Conservation (phyloP, 2,329 filamentous ascomycete species). For the Cadophora gregata region DNA sequence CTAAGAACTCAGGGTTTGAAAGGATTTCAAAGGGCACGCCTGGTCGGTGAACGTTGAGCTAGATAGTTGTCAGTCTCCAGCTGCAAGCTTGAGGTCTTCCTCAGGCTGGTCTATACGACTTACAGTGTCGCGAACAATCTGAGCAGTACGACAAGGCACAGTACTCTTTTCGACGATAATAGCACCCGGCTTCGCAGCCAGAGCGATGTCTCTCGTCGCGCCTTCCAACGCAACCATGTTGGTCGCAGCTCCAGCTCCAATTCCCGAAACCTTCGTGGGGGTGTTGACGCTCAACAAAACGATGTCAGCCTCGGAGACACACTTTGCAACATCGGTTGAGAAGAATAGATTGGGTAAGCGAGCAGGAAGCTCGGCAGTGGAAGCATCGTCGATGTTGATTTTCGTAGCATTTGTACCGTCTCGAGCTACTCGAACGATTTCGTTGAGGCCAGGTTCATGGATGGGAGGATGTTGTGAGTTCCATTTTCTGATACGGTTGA, state of each 20-base stretch:
- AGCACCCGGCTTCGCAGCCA: constrained; percentile 66
- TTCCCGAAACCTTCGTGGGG: constrained; percentile 72
- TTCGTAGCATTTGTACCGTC: constrained; percentile 45
- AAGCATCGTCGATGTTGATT: constrained; percentile 7
- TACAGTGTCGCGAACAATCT: constrained; percentile 66
- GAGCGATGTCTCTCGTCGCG: constrained; percentile 69
- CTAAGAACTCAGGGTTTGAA: constrained; percentile 81
- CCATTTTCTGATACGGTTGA: constrained; percentile 70
- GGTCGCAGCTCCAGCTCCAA: constrained; percentile 71
- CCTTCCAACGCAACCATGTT: constrained; percentile 76
- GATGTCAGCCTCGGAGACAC: constrained; percentile 70
- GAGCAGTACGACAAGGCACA: constrained; percentile 75
- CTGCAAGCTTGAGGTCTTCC: too few species aligned
- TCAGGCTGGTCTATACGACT: too few species aligned
- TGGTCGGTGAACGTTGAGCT: constrained; percentile 48
- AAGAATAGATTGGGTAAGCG: constrained; percentile 74
- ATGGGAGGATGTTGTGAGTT: constrained; percentile 75
- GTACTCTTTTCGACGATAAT: constrained; percentile 84
- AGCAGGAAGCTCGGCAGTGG: constrained; percentile 43
- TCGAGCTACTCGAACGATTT: constrained; percentile 68
- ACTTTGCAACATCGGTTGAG: constrained; percentile 67
- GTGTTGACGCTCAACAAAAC: constrained; percentile 80
- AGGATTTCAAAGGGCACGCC: constrained; percentile 67
- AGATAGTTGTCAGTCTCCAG: background rate
- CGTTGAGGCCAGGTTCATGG: constrained; percentile 73